Evolutionary conservation across 2,329 filamentous ascomycete species (phyloP), one percentile per base, ranked within the genome.

Genomic region (Alternaria incomplexa): DNA sequence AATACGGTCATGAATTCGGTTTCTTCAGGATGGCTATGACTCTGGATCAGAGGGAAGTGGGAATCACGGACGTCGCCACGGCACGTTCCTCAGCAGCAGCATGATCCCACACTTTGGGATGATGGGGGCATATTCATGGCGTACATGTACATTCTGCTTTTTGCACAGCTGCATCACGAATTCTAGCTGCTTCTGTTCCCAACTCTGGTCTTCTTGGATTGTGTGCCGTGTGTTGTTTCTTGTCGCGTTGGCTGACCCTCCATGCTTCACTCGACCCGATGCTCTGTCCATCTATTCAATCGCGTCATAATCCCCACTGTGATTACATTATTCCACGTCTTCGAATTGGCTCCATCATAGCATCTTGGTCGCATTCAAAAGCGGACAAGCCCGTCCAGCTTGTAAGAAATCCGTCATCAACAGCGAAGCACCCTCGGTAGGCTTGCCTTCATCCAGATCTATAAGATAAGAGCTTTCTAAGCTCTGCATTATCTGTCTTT

Each of bases 81-180:
- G 70, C 73, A 65, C 72, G 71, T 72, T 69, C 65, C 65, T 69
- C 71, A 65, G 70, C 58, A 68, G 69, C 69, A 70, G 68, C 69
- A 73, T 65, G 67, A 73, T 72, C 73, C 69, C 69, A 70, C 66
- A 72, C 68, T 77, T 77, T 77, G 73, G 78, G 74, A 77, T 71
- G 77, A 77, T 75, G 69, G 74, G 73, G 73, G 76, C 78, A 80
- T 79, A 78, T 75, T 73, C 75, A 77, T 75, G 78, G 77, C 78
- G 78, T 75, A 76, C 70, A 73, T 79, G 73, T 78, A 77, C 67
- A 76, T 74, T 76, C 65, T 71, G 70, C 73, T 76, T 78, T 74
- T 64, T 68, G 69, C 76, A 77, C 64, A 67, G 72, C 70, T 75
- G 66, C 69, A 75, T 68, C 71, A 73, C 64, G 65, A 74, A 75